Conservation (phyloP, 345 rosid genomes). For the Gossypioides kirkii region DNA sequence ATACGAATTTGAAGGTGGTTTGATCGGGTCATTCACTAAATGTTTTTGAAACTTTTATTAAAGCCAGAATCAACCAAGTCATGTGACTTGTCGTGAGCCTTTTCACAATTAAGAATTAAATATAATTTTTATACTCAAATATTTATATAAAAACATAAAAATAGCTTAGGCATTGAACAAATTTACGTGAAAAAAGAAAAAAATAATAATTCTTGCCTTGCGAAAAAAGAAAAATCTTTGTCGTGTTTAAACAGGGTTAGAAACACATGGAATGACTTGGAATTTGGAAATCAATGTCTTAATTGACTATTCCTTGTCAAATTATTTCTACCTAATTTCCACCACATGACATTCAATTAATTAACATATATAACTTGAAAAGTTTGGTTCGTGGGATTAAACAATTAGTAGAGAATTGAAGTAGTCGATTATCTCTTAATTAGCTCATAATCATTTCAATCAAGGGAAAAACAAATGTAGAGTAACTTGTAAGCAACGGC, state of each 20-base stretch:
- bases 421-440: neutral
- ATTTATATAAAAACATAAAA: no score
- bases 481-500: neutral
- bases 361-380: no score
- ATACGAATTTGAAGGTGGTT: no score
- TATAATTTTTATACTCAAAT: no score
- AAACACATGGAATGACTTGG: neutral
- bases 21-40: no score
- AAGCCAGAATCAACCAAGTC: no score
- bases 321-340: neutral
- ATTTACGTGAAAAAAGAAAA: neutral
- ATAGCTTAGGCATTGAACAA: neutral
- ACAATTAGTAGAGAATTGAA: neutral
- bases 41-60: no score
- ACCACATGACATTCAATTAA: neutral
- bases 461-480: neutral
- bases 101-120: no score
- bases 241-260: neutral
- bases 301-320: neutral
- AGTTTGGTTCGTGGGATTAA: neutral
- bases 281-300: constrained; percentile 3
- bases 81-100: no score
- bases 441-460: neutral
- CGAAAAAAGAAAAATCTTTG: no score
- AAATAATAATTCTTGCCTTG: no score